Percentiles rank a stretch among this genome's conserved stretches.
phyloP scores from a whole-genome alignment of 805 yeast species.

The Teunomyces cretensis region DNA sequence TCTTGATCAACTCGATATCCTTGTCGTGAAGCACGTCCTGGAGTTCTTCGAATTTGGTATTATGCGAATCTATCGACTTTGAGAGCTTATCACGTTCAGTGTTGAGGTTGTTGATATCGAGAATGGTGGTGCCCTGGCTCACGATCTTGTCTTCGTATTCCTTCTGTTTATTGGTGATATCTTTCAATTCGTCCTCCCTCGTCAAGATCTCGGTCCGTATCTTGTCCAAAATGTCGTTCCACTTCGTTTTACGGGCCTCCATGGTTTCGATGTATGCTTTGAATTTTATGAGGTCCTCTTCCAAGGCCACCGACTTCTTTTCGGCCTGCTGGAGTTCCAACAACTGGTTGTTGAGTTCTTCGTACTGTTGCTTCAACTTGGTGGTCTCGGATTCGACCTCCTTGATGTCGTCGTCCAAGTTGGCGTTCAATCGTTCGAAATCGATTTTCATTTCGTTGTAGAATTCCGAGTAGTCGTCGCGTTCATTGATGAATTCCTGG shows the following conservation, averaged over 20 bases:
- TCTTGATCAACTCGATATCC: conserved; percentile 49
- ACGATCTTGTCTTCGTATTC: conserved; percentile 43
- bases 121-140: conserved; percentile 58
- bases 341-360: conserved; percentile 43
- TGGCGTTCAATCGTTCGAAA: conserved; percentile 50
- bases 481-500: conserved; percentile 59
- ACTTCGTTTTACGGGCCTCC: conserved; percentile 61
- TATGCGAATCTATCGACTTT: conserved; percentile 47
- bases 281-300: conserved; percentile 68
- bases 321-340: conserved; percentile 50
- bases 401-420: conserved; percentile 48
- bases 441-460: conserved; percentile 56
- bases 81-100: conserved; percentile 60
- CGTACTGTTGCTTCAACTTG: conserved; percentile 37
- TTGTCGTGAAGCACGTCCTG: conserved; percentile 47
- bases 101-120: conserved; percentile 62
- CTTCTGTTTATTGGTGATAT: conserved; percentile 41
- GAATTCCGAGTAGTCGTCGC: conserved; percentile 59
- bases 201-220: conserved; percentile 53
- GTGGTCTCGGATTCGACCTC: conserved; percentile 41
- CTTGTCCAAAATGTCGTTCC: conserved; percentile 60
- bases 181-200: conserved; percentile 42
- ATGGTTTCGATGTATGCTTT: conserved; percentile 68
- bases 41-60: conserved; percentile 45
- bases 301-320: conserved; percentile 61